A percentile compares a stretch with the other conserved stretches of the same genome.
Evolutionary conservation across 2,329 filamentous ascomycete species (phyloP).

Genomic region (Fusarium siculi): DNA sequence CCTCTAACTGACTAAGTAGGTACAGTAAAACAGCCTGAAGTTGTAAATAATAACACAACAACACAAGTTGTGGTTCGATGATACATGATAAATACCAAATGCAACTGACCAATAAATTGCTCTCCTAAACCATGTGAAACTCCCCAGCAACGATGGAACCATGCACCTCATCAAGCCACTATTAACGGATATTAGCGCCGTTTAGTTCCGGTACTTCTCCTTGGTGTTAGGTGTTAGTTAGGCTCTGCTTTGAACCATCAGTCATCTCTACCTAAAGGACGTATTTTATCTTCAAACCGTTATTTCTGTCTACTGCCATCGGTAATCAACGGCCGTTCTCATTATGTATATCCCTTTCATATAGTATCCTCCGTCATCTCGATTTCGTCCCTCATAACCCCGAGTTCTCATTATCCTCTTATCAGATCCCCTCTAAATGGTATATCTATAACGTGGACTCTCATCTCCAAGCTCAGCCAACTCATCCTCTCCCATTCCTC

Average conservation of each 20-base stretch:
- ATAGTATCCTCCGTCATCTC: not conserved
- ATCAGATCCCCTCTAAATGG: constrained; percentile 42
- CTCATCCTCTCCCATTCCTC: constrained; percentile 57
- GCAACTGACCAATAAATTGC: not conserved
- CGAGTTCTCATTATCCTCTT: not conserved
- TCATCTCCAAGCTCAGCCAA: constrained; percentile 63
- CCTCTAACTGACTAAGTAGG: not conserved
- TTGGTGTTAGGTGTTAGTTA: not conserved
- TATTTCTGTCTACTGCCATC: not conserved
- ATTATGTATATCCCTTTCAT: not conserved
- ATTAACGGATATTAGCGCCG: not conserved
- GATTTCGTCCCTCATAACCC: not conserved
- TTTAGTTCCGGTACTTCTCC: not conserved
- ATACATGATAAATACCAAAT: not conserved
- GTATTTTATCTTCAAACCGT: not conserved
- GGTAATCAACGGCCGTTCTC: not conserved
- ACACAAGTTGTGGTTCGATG: not conserved
- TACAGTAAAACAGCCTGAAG: not conserved
- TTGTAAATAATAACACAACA: not conserved
- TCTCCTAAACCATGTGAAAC: not conserved
- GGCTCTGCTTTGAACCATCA: not conserved
- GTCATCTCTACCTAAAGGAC: not conserved
- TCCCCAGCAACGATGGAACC: not conserved
- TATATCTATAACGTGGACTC: constrained; percentile 61
- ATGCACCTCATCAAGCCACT: constrained; percentile 10